These are phyloP conservation scores for Uromyces viciae-fabae DNA, from an alignment of 1,284 basidiomycete species.

Conservation along the genomic window DNA sequence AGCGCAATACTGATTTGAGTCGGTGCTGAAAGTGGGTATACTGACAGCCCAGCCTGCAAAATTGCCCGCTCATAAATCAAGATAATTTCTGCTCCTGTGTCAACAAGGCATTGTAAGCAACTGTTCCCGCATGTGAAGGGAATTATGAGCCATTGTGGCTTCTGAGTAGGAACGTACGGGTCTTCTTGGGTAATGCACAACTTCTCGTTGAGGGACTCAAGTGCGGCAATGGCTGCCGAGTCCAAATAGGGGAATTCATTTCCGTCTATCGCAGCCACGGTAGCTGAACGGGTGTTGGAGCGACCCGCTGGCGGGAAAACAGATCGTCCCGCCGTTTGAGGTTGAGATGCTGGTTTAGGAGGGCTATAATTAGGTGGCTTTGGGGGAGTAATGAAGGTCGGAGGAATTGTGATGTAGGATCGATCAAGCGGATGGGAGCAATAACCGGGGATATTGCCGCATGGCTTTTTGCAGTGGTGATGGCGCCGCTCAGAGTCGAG, in stretches of 20 bases:
- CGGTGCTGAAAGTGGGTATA: neutral
- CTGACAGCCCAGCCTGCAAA: neutral
- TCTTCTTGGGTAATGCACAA: too few relatives aligned
- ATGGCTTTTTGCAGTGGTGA: conserved; percentile 8
- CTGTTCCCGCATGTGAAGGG: too few relatives aligned
- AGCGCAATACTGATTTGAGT: neutral
- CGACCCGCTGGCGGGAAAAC: too few relatives aligned
- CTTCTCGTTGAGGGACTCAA: too few relatives aligned
- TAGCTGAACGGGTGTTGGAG: too few relatives aligned
- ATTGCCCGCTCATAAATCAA: neutral
- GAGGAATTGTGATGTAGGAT: neutral
- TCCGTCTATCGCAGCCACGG: too few relatives aligned
- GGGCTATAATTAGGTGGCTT: neutral
- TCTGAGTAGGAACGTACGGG: too few relatives aligned
- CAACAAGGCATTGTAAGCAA: too few relatives aligned
- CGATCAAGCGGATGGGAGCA: neutral
- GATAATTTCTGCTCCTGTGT: neutral
- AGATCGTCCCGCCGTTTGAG: too few relatives aligned
- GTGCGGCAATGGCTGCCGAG: too few relatives aligned
- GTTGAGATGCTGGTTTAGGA: neutral
- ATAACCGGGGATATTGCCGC: neutral
- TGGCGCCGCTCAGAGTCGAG: neutral
- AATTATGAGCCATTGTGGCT: too few relatives aligned
- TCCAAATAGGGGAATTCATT: too few relatives aligned
- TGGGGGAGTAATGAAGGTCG: neutral